Base-by-base conservation (phyloP, 2,329 filamentous ascomycete genomes). In the Emericellopsis cladophorae region DNA sequence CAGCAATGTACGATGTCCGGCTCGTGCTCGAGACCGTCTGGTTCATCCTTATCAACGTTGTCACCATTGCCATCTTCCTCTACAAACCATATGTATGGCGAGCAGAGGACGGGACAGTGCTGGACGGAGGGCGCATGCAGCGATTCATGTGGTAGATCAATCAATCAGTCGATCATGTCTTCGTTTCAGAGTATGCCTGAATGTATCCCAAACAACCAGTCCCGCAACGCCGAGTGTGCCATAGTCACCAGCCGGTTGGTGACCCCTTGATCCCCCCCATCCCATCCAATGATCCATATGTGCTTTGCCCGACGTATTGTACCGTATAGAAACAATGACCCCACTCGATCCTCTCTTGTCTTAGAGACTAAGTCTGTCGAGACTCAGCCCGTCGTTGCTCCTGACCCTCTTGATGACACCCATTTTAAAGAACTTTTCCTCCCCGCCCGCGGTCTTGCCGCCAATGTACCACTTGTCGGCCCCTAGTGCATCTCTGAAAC, bases 401-500 rank as follows among this genome's bases (percentile, higher is more conserved):
- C 77, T 68, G 43, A 84, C 77, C 42, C 82, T 66, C 55, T 79
- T 74, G 38, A 89, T 77, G 48, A 89, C 83, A 35, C 82, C 83
- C 36, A 89, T 64, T 63, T 86, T 86, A 59, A 88, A 89, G 62
- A 86, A 88, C 52, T 76, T 75, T 56, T 89, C 84, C 53, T 89
- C 84, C n/a, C 84, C 84, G 2, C 64, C 71, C 1, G 83, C 81
- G 23, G 83, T 88, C 53, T 81, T 66, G 7, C 84, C 84, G 18
- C 84, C 84, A 41, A 89, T 84, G 53, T 88, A 89, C 81, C 83
- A 86, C 61, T 84, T 87, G 48, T 89, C 84, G 2, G 75, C 73
- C 2, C 80, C 81, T 38, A 78, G 59, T 31, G 79, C 79, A 45
- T 88, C 83, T 40, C 81, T 67, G 57, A 88, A 88, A 2, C 83